Base-by-base conservation (phyloP, 345 rosid species). In the Heritiera littoralis region DNA sequence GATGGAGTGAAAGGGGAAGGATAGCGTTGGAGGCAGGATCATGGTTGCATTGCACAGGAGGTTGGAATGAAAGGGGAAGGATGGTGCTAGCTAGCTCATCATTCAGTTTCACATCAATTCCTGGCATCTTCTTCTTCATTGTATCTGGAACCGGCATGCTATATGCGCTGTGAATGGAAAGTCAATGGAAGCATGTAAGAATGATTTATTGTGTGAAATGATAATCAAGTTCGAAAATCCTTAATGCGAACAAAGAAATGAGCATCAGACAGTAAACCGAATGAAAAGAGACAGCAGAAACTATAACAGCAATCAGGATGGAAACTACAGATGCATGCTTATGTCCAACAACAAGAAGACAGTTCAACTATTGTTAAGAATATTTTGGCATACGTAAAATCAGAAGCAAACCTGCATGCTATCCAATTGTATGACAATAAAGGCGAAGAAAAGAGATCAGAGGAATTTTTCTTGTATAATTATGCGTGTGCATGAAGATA, bases 121-220 rank as follows among this genome's bases (percentile, higher is more conserved):
- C 75, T 30, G 94, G 97, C 98, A 93, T 93, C 89, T 82, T 89
- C 89, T 81, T 89, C 86, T 85, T 87, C 97, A 89, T 93, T 77
- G 77, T 66, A 52, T 92, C 92, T 2, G 90, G 88, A 64, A 66
- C 92, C 2, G 90, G 88, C 66, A 66, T 81, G 51, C 88, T 89
- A 73, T 85, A 78, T 84, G 89, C 72, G 69, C 97, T 94, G 93
- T 80, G 83, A 76, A 66, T 46, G 40, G 40, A 77, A 15, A 1
- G n/a, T 55, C 15, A 8, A 18, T 28, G 58, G 51, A 68, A 48
- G 46, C 9, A 55, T 77, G 55, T 1, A 11, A 52, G 13, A 13
- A 52, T 5, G 3, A 7, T 51, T 66, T 52, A 52, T 20, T 32
- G 32, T 32, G 54, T 10, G 23, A 52, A 32, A 72, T 54, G 46